Conservation (phyloP, 139 green algal species). For the Spirogloea muscicola region DNA sequence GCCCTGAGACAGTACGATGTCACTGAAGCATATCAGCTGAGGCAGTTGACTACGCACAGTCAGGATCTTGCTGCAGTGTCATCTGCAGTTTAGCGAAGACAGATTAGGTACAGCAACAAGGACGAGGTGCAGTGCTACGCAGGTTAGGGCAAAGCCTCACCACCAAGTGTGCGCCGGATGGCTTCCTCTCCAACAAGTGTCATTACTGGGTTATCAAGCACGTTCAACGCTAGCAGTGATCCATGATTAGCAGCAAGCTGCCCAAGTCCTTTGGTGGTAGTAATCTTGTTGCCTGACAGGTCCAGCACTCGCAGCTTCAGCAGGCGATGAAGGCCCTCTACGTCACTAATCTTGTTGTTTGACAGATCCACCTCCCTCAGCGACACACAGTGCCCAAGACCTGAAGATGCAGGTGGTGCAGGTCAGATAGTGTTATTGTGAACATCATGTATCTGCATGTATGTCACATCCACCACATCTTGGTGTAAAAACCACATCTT, state of each 20-base stretch:
- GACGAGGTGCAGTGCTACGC: too few species aligned
- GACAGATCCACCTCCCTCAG: conserved; percentile 33
- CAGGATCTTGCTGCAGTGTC: too few species aligned
- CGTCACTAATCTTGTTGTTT: conserved; percentile 42
- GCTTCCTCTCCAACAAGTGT: conserved; percentile 16
- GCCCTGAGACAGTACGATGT: too few species aligned
- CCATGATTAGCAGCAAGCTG: conserved; percentile 44
- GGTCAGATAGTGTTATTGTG: too few species aligned
- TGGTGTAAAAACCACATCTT: too few species aligned
- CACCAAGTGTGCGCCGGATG: conserved; percentile 17
- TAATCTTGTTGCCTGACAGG: conserved; percentile 43
- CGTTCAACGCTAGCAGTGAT: conserved; percentile 30
- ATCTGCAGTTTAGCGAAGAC: too few species aligned
- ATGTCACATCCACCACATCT: too few species aligned
- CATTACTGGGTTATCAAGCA: conserved; percentile 28
- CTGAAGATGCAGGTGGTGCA: conserved; percentile 6
- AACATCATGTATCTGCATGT: too few species aligned
- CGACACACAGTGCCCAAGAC: conserved; percentile 19
- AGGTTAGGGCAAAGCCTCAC: too few species aligned
- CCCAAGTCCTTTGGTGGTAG: conserved; percentile 32
- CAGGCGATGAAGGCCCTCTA: conserved; percentile 46
- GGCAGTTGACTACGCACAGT: too few species aligned
- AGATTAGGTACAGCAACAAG: too few species aligned
- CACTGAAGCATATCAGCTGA: too few species aligned
- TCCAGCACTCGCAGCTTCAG: conserved; percentile 48